Conservation (phyloP, 495 filamentous ascomycete genomes). For the Aspergillus funiculosus region DNA sequence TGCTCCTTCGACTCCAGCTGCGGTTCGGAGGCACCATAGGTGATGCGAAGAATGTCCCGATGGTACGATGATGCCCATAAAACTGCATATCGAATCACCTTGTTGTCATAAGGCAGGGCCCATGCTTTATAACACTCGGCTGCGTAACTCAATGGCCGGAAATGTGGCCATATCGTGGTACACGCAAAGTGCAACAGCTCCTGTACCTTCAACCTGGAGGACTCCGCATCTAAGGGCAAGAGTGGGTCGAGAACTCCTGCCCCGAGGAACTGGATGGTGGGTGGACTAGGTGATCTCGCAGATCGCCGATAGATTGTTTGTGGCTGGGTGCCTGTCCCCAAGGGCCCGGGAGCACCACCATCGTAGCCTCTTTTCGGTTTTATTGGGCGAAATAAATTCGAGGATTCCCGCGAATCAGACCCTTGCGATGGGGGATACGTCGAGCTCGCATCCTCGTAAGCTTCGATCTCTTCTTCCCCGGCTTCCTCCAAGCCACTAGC, state of each 20-base stretch:
- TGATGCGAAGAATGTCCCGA: conserved; percentile 5
- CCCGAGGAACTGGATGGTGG: neutral
- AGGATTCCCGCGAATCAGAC: too few species aligned
- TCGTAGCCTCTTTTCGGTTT: too few species aligned
- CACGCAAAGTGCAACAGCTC: conserved; percentile 3
- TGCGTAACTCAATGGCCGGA: neutral
- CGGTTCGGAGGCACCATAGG: neutral
- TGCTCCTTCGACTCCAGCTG: conserved; percentile 5
- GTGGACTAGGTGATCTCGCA: too few species aligned
- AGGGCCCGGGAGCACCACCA: too few species aligned
- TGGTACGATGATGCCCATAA: conserved; percentile 1
- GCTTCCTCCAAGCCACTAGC: too few species aligned
- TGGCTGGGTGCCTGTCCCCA: too few species aligned
- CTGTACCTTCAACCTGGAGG: neutral
- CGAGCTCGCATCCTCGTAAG: too few species aligned
- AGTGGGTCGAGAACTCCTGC: conserved; percentile 5
- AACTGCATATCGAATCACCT: neutral
- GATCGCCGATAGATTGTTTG: too few species aligned
- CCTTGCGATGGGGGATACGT: too few species aligned
- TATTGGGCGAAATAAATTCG: too few species aligned
- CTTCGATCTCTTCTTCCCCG: too few species aligned
- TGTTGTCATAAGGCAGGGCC: neutral
- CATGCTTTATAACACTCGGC: conserved; percentile 2
- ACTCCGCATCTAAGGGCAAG: conserved; percentile 1
- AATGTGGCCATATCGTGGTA: conserved; percentile 3